phyloP scores from a whole-genome alignment of 1,284 basidiomycete genomes.

The Leucocoprinus gongylophorus region DNA sequence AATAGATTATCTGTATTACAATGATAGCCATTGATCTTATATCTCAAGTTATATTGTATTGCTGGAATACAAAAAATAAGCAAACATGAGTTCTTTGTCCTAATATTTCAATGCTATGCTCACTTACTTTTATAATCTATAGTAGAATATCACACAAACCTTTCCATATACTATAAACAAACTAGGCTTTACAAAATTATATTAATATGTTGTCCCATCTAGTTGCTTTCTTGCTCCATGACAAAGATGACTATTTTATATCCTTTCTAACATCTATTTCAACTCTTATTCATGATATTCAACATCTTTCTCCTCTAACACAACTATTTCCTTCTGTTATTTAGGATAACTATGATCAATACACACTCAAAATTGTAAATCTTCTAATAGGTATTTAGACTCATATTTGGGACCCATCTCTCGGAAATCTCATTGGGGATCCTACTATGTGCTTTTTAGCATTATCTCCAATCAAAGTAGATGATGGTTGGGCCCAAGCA shows the following conservation, averaged over 20 bases:
- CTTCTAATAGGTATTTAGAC: not conserved
- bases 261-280: not conserved
- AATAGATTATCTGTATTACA: not conserved
- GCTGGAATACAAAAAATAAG: not conserved
- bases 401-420: not conserved
- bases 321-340: not conserved
- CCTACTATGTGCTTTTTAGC: not conserved
- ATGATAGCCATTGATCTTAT: not conserved
- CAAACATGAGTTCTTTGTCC: too few relatives aligned
- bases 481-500: not conserved
- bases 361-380: not conserved
- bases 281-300: not conserved
- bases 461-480: not conserved
- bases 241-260: not conserved
- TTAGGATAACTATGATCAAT: not conserved
- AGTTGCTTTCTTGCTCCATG: not conserved
- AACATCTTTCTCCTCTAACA: not conserved
- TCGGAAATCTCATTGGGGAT: not conserved
- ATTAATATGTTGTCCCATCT: not conserved
- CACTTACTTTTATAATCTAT: not conserved
- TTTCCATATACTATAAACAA: not conserved
- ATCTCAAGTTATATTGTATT: not conserved
- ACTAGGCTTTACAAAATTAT: too few relatives aligned
- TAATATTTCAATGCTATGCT: not conserved
- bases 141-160: not conserved